Evolutionary conservation across 352 stramenopile genomes (phyloP).

Genomic region (Phytophthora europaea): DNA sequence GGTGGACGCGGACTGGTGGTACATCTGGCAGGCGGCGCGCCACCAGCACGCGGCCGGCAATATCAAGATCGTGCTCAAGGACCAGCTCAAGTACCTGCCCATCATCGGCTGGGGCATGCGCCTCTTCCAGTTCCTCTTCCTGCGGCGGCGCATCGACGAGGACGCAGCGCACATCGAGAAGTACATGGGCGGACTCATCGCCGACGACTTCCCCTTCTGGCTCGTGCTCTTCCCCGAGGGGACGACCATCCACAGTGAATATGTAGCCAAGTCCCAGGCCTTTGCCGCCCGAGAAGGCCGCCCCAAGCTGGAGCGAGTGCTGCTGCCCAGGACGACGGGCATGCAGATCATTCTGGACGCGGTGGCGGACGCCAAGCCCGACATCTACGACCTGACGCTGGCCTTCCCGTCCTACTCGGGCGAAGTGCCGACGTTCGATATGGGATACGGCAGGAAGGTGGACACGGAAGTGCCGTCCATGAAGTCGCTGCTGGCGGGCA

Average conservation of each 20-base stretch:
- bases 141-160: conserved; percentile 85
- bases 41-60: conserved; percentile 71
- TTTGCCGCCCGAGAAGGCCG: conserved; percentile 80
- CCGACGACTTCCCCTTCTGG: conserved; percentile 90
- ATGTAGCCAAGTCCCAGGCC: conserved; percentile 89
- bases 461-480: conserved; percentile 90
- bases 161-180: conserved; percentile 76
- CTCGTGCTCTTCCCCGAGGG: conserved; percentile 93
- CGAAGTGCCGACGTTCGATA: conserved; percentile 90
- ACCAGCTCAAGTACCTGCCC: conserved; percentile 91
- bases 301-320: conserved; percentile 91
- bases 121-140: conserved; percentile 93
- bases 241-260: conserved; percentile 92
- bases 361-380: conserved; percentile 82
- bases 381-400: conserved; percentile 96
- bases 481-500: conserved; percentile 74
- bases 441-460: conserved; percentile 87
- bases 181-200: conserved; percentile 84
- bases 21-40: conserved; percentile 90
- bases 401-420: conserved; percentile 87
- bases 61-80: conserved; percentile 94
- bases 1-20: conserved; percentile 95
- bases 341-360: conserved; percentile 94
- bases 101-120: conserved; percentile 92
- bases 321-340: conserved; percentile 93